Conservation (phyloP, 2,329 filamentous ascomycete species). For the Xylaria sp. region DNA sequence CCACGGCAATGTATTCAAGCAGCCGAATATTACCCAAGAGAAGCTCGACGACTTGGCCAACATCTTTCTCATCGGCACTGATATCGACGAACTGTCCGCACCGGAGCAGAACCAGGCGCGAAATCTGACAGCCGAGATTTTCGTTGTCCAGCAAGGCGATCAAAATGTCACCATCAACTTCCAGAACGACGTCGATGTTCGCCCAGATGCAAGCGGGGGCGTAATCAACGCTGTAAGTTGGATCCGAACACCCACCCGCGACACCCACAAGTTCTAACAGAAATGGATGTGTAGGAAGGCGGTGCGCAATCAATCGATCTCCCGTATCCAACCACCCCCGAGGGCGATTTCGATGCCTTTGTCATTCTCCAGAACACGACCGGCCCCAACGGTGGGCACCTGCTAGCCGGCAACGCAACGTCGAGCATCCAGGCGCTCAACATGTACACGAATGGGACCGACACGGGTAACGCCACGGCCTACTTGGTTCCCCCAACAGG, state of each 20-base stretch:
- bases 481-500: conserved; percentile 74
- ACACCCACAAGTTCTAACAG: background rate
- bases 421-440: conserved; percentile 67
- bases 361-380: conserved; percentile 63
- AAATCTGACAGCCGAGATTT: conserved; percentile 74
- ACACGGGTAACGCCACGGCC: conserved; percentile 72
- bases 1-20: conserved; percentile 81
- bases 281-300: conserved; percentile 44
- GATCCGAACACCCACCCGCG: background rate
- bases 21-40: conserved; percentile 66
- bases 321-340: conserved; percentile 65
- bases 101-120: conserved; percentile 68
- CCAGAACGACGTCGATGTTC: conserved; percentile 44
- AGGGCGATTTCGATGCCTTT: conserved; percentile 77
- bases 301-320: conserved; percentile 65
- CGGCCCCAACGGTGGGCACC: conserved; percentile 48
- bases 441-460: conserved; percentile 65
- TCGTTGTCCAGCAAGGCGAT: conserved; percentile 72
- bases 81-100: conserved; percentile 60
- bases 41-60: conserved; percentile 72
- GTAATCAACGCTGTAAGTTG: conserved; percentile 43
- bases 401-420: conserved; percentile 67
- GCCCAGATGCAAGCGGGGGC: conserved; percentile 60
- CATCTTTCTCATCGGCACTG: conserved; percentile 68
- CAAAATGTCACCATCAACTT: conserved; percentile 67